These are phyloP conservation scores for Termitomyces sp. DNA, from an alignment of 768 basidiomycete species.

Conservation along the genomic window DNA sequence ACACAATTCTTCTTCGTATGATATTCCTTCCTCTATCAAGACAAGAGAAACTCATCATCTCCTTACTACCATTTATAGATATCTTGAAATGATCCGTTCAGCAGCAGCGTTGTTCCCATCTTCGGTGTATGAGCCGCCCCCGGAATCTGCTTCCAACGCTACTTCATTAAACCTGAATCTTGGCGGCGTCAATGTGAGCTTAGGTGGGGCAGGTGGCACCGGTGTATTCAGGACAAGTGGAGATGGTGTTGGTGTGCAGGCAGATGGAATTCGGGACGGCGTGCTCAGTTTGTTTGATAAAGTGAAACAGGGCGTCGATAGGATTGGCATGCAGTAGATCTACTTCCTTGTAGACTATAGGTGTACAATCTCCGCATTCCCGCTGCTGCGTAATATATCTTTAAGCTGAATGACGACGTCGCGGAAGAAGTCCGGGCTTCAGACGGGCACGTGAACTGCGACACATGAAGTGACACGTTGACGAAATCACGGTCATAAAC, in stretches of 20 bases:
- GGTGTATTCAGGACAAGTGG: slow-evolving; percentile 83
- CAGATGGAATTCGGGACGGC: slow-evolving; percentile 87
- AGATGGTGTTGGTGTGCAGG: slow-evolving; percentile 67
- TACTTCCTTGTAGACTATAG: background rate
- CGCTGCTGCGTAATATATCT: background rate
- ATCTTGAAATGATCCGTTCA: slow-evolving; percentile 81
- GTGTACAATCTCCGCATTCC: background rate
- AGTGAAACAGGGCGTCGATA: slow-evolving; percentile 82
- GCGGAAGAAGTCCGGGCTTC: slow-evolving; percentile 23
- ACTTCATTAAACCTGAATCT: slow-evolving; percentile 89
- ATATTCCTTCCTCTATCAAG: background rate
- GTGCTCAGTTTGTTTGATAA: slow-evolving; percentile 84
- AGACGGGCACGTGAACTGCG: slow-evolving; percentile 17
- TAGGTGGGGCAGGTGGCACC: slow-evolving; percentile 81
- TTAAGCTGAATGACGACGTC: background rate
- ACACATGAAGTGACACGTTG: slow-evolving; percentile 27
- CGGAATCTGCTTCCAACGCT: slow-evolving; percentile 64
- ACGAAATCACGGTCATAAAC: slow-evolving; percentile 15
- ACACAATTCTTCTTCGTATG: slow-evolving; percentile 89
- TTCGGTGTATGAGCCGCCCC: slow-evolving; percentile 70
- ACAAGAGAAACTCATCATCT: background rate
- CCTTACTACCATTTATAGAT: slow-evolving; percentile 38
- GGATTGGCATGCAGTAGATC: slow-evolving; percentile 39
- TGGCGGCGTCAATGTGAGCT: slow-evolving; percentile 85
- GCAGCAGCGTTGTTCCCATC: slow-evolving; percentile 58